Base-by-base conservation (phyloP, 192 early-diverging fungal genomes). In the Mortierella claussenii region DNA sequence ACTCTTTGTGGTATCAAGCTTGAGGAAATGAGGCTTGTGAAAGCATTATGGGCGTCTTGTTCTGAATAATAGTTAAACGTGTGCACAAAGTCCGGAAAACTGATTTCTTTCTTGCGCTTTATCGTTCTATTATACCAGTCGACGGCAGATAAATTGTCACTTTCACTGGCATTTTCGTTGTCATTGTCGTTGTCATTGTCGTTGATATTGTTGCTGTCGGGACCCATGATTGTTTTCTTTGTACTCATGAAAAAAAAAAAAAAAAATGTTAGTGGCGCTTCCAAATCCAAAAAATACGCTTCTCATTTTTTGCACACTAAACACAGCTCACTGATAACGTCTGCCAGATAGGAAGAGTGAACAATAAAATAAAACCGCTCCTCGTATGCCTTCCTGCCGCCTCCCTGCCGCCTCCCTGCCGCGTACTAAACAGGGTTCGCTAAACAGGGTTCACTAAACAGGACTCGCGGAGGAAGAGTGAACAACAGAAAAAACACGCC, bases 31-130 rank as follows among this genome's bases (percentile, higher is more conserved):
- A 60, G 58, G 58, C 45, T 47, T 1, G 32, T 60, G 44, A 31
- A 60, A 47, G 58, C 58, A 47, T 60, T 8, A 60, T 60, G 4
- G 58, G 44, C 58, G 28, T 60, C 58, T 60, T 60, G 43, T 47
- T 47, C 58, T 46, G 58, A 60, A 42, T 28, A 28, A 47, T 32
- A 60, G 27, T 47, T 60, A 47, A 60, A 60, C 45, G 23, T 30
- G n/a, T 47, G 40, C 40, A 42, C 40, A 42, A 42, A 42, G 40
- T 17, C 40, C 40, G 40, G 40, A 42, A 42, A 42, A 17, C 40
- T 17, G 40, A 42, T 26, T 32, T 60, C 45, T 15, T 47, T 44
- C 43, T 47, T 47, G 58, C 44, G 42, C 42, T 9, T 47, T 47
- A 31, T 47, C n/a, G 12, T 60, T 31, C 24, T 46, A 60, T 60